These are phyloP conservation scores for Teratosphaeria gauchensis DNA, from an alignment of 2,329 filamentous ascomycete genomes.

Conservation along the genomic window DNA sequence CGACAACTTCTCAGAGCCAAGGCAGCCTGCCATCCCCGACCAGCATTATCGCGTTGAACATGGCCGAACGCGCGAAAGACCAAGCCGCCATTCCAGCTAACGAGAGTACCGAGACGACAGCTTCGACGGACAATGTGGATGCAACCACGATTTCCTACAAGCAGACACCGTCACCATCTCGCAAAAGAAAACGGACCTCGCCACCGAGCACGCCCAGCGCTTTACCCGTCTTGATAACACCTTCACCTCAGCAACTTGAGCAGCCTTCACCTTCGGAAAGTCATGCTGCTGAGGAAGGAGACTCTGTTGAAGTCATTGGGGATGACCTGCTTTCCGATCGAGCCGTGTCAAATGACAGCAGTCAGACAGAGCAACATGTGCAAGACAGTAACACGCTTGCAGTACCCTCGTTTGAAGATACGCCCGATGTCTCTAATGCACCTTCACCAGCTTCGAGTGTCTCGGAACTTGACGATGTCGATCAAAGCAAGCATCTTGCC, in stretches of 20 bases:
- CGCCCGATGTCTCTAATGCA: slow-evolving; percentile 10
- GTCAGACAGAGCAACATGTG: slow-evolving; percentile 5
- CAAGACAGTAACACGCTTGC: slow-evolving; percentile 5
- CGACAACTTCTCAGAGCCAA: slow-evolving; percentile 15
- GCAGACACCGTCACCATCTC: slow-evolving; percentile 11
- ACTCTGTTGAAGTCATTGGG: slow-evolving; percentile 12
- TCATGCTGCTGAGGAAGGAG: slow-evolving; percentile 2
- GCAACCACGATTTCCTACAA: background rate
- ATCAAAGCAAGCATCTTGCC: slow-evolving; percentile 1
- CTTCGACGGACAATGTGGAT: background rate
- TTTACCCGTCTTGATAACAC: background rate
- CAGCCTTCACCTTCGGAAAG: background rate
- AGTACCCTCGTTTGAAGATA: slow-evolving; percentile 9
- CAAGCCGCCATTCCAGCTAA: background rate
- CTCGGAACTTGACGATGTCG: slow-evolving; percentile 12
- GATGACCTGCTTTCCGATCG: slow-evolving; percentile 12
- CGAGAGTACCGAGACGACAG: background rate
- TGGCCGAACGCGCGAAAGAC: background rate
- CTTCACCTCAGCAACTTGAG: slow-evolving; percentile 3
- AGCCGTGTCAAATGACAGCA: slow-evolving; percentile 7
- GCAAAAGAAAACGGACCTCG: slow-evolving; percentile 21
- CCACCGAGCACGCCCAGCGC: slow-evolving; percentile 7
- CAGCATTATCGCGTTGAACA: background rate
- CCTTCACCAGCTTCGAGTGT: slow-evolving; percentile 15
- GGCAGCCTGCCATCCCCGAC: slow-evolving; percentile 13